Conservation (phyloP, 257 asterid species). For the Mitragyna speciosa region DNA sequence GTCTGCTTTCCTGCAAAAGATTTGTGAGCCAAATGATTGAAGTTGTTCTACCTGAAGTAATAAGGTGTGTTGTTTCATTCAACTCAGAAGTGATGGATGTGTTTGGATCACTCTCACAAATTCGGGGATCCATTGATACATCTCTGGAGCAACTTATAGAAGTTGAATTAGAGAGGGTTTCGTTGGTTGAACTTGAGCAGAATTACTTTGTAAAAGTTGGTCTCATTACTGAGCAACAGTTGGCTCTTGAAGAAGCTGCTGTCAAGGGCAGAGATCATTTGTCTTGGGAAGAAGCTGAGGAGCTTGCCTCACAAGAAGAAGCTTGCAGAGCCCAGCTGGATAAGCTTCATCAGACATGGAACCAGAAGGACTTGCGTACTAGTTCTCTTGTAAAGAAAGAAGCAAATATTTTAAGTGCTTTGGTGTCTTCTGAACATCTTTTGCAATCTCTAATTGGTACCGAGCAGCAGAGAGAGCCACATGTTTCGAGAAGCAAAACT, state of each 20-base stretch:
- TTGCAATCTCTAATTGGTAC: slow-evolving; percentile 57
- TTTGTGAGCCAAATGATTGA: slow-evolving; percentile 62
- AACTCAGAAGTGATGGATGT: slow-evolving; percentile 80
- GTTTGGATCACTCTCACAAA: slow-evolving; percentile 80
- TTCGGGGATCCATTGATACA: slow-evolving; percentile 80
- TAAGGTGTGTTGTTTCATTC: slow-evolving; percentile 63
- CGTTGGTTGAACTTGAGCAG: slow-evolving; percentile 80
- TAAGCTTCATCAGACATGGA: slow-evolving; percentile 87
- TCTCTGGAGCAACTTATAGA: slow-evolving; percentile 87
- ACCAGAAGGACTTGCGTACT: slow-evolving; percentile 71
- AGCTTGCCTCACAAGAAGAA: slow-evolving; percentile 98
- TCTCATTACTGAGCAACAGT: slow-evolving; percentile 81
- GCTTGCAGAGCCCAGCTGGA: slow-evolving; percentile 91
- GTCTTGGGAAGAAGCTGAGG: slow-evolving; percentile 99
- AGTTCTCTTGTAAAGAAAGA: slow-evolving; percentile 77
- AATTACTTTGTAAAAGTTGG: slow-evolving; percentile 90
- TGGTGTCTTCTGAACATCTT: slow-evolving; percentile 57
- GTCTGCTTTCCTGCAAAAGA: slow-evolving; percentile 58
- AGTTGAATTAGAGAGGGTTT: slow-evolving; percentile 82
- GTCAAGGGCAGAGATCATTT: slow-evolving; percentile 86
- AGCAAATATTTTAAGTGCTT: slow-evolving; percentile 49
- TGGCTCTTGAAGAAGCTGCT: slow-evolving; percentile 97
- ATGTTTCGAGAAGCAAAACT: slow-evolving; percentile 59
- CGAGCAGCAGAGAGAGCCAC: slow-evolving; percentile 59
- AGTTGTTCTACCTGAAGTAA: slow-evolving; percentile 66